phyloP scores from a whole-genome alignment of 169 alveolate genomes.

The Babesia divergens region DNA sequence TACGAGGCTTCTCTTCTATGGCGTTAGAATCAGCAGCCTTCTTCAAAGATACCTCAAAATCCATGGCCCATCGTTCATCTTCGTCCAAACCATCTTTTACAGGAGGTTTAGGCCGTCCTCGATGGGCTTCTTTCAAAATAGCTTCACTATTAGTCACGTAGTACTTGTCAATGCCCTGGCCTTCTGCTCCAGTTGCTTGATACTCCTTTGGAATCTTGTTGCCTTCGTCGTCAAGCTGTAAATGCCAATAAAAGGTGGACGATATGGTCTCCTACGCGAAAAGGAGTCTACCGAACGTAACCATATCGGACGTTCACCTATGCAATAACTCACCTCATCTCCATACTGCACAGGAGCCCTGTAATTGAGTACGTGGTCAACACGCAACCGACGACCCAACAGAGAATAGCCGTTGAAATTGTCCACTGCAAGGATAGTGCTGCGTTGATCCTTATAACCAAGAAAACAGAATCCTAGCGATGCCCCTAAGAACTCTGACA shows the following conservation, averaged over 20 bases:
- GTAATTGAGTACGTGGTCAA: slow-evolving; percentile 93
- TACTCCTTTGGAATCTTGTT: slow-evolving; percentile 68
- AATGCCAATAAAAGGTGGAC: not conserved
- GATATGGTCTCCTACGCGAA: no score
- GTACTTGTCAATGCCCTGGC: slow-evolving; percentile 77
- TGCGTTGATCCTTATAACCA: slow-evolving; percentile 95
- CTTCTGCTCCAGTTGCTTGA: slow-evolving; percentile 84
- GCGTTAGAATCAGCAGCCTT: not conserved
- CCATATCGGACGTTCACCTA: not conserved
- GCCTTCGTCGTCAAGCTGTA: slow-evolving; percentile 56
- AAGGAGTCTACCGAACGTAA: not conserved
- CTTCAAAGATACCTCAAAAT: slow-evolving; percentile 68
- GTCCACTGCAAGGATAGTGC: slow-evolving; percentile 99
- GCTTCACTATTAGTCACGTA: slow-evolving; percentile 74
- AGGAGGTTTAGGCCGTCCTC: slow-evolving; percentile 1
- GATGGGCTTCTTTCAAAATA: slow-evolving; percentile 51
- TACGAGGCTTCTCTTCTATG: slow-evolving; percentile 2
- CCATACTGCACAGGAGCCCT: slow-evolving; percentile 72
- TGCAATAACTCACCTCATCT: slow-evolving; percentile 32
- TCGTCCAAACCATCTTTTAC: slow-evolving; percentile 65
- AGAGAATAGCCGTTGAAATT: slow-evolving; percentile 91
- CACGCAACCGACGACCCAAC: slow-evolving; percentile 88
- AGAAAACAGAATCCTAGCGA: slow-evolving; percentile 95
- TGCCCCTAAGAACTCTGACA: slow-evolving; percentile 43
- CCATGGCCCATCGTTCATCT: slow-evolving; percentile 78